These are phyloP conservation scores for Mitragyna speciosa DNA, from an alignment of 257 asterid species.

Conservation along the genomic window DNA sequence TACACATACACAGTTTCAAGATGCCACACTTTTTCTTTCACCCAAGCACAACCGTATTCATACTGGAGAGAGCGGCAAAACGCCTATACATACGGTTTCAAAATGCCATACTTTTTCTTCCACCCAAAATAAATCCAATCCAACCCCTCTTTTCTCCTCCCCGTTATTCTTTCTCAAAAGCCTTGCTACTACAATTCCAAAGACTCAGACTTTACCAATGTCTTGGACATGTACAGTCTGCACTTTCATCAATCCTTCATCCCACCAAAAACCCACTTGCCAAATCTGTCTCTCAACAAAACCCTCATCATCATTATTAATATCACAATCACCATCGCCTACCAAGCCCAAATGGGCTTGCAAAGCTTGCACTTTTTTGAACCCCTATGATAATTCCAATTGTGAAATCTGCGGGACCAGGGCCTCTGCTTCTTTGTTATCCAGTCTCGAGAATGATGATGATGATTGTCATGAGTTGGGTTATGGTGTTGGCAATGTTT, in stretches of 20 bases:
- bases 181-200: conserved; percentile 15
- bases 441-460: conserved; percentile 56
- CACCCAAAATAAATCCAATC: neutral
- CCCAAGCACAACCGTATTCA: neutral
- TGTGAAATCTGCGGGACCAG: conserved; percentile 79
- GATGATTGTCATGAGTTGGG: conserved; percentile 42
- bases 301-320: conserved; percentile 11
- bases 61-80: conserved; percentile 19
- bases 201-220: conserved; percentile 37
- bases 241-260: conserved; percentile 79
- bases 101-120: neutral
- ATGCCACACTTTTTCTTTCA: neutral
- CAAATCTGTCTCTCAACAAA: conserved; percentile 59
- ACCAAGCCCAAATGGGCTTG: conserved; percentile 72
- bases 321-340: conserved; percentile 24
- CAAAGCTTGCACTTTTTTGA: conserved; percentile 72
- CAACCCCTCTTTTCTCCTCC: neutral
- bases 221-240: conserved; percentile 85
- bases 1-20: conserved; percentile 15
- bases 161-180: conserved; percentile 13
- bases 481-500: conserved; percentile 66
- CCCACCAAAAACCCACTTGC: conserved; percentile 51
- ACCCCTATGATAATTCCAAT: conserved; percentile 41
- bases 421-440: conserved; percentile 55
- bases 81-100: conserved; percentile 5